These are phyloP conservation scores for Mortierella claussenii DNA, from an alignment of 192 early-diverging fungal species.

Conservation along the genomic window DNA sequence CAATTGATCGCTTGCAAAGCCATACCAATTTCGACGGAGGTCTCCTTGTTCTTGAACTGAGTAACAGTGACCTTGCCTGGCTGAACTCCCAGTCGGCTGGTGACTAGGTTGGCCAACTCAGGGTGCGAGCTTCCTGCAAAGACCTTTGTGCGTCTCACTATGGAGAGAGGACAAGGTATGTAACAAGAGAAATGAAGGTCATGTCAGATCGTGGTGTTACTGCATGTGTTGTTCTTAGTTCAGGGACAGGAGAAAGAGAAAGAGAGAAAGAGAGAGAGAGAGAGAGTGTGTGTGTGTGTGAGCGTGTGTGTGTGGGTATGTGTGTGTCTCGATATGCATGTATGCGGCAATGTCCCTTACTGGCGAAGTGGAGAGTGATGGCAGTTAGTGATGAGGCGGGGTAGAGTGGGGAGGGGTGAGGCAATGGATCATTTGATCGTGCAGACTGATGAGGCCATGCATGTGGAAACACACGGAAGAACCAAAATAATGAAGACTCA, in stretches of 20 bases:
- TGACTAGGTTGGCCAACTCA: constrained; percentile 83
- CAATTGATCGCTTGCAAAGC: neutral
- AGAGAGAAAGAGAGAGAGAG: neutral
- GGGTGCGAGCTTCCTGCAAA: constrained; percentile 72
- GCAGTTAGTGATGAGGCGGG: neutral
- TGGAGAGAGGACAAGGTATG: neutral
- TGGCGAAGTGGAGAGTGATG: neutral
- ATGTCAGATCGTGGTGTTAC: too few relatives aligned
- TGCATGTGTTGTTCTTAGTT: too few relatives aligned
- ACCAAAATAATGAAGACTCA: too few relatives aligned
- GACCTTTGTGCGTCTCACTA: constrained; percentile 12
- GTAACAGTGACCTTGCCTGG: constrained; percentile 79
- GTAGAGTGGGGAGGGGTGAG: neutral
- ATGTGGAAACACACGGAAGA: too few relatives aligned
- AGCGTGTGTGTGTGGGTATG: too few relatives aligned
- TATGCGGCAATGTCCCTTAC: too few relatives aligned
- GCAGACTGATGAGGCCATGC: too few relatives aligned
- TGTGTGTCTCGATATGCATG: too few relatives aligned
- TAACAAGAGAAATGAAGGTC: neutral
- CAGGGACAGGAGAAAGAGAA: constrained; percentile 7
- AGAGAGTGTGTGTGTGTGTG: neutral
- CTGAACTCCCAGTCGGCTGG: constrained; percentile 79
- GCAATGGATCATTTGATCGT: neutral
- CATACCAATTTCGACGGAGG: constrained; percentile 83
- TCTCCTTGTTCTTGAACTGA: constrained; percentile 95